Evolutionary conservation across 768 basidiomycete genomes (phyloP).

Genomic region (Clitopilus hobsonii): DNA sequence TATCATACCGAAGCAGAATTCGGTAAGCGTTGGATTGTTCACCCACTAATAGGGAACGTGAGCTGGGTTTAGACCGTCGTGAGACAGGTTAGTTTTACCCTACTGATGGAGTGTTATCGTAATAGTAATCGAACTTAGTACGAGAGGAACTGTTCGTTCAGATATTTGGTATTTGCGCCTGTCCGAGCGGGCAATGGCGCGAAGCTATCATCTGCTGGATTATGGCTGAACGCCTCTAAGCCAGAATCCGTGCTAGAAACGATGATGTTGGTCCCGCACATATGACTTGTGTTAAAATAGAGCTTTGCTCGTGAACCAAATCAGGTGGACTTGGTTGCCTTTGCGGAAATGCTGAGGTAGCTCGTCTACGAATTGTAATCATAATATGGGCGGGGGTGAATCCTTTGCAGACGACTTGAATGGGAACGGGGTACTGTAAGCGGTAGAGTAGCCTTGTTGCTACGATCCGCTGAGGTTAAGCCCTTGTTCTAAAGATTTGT

Average conservation of each 20-base stretch:
- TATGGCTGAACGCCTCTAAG: constrained; percentile 85
- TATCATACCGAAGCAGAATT: constrained; percentile 33
- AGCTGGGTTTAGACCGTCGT: constrained; percentile 81
- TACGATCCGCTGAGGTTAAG: constrained; percentile 76
- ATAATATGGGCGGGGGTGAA: constrained; percentile 68
- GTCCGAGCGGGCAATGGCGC: constrained; percentile 75
- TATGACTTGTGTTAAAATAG: constrained; percentile 61
- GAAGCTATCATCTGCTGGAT: constrained; percentile 81
- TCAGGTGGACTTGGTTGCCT: constrained; percentile 42
- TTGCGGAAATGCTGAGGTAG: constrained; percentile 50
- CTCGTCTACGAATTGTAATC: constrained; percentile 55
- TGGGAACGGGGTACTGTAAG: constrained; percentile 73
- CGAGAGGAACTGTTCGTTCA: constrained; percentile 81
- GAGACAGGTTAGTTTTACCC: constrained; percentile 86
- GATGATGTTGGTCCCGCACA: constrained; percentile 67
- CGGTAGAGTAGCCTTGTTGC: constrained; percentile 76
- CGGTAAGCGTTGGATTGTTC: constrained; percentile 79
- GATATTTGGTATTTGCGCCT: constrained; percentile 80
- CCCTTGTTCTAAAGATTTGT: constrained; percentile 69
- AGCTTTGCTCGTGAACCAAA: constrained; percentile 71
- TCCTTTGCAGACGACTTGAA: constrained; percentile 79
- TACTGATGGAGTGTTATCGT: constrained; percentile 73
- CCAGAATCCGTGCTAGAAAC: constrained; percentile 75
- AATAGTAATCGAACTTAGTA: constrained; percentile 80
- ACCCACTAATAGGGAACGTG: constrained; percentile 74